Conservation (phyloP, 2,329 filamentous ascomycete genomes). For the Diplocarpon mali region DNA sequence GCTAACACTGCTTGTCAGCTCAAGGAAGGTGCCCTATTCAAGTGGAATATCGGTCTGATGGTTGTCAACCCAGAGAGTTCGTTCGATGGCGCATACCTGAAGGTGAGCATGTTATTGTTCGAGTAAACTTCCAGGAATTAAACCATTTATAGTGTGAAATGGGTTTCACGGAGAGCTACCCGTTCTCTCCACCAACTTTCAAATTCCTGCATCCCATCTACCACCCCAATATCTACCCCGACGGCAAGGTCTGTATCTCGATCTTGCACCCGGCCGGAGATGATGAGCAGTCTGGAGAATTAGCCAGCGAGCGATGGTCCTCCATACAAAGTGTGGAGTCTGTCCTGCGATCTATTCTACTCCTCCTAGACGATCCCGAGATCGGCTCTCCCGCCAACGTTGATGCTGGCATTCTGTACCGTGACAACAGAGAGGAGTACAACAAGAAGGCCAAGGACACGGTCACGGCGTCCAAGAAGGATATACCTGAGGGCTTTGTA, state of each 20-base stretch:
- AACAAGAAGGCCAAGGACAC: conserved; percentile 56
- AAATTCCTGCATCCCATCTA: conserved; percentile 70
- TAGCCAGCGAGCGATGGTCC: conserved; percentile 85
- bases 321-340: conserved; percentile 91
- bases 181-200: conserved; percentile 80
- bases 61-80: conserved; percentile 85
- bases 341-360: conserved; percentile 82
- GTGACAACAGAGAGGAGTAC: conserved; percentile 61
- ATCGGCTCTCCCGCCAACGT: conserved; percentile 91
- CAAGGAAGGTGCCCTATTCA: conserved; percentile 69
- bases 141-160: conserved; percentile 55
- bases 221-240: conserved; percentile 88
- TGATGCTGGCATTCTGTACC: conserved; percentile 77
- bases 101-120: conserved; percentile 31
- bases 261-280: conserved; percentile 90
- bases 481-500: conserved; percentile 67
- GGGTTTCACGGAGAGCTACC: conserved; percentile 80
- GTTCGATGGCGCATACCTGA: conserved; percentile 90
- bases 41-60: conserved; percentile 81
- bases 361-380: conserved; percentile 87
- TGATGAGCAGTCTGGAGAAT: conserved; percentile 83
- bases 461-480: conserved; percentile 61
- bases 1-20: conserved; percentile 29
- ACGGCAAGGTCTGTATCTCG: conserved; percentile 89
- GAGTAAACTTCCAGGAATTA: conserved; percentile 3